Evolutionary conservation across 257 asterid genomes (phyloP).

Genomic region (Solanum stenotomum): DNA sequence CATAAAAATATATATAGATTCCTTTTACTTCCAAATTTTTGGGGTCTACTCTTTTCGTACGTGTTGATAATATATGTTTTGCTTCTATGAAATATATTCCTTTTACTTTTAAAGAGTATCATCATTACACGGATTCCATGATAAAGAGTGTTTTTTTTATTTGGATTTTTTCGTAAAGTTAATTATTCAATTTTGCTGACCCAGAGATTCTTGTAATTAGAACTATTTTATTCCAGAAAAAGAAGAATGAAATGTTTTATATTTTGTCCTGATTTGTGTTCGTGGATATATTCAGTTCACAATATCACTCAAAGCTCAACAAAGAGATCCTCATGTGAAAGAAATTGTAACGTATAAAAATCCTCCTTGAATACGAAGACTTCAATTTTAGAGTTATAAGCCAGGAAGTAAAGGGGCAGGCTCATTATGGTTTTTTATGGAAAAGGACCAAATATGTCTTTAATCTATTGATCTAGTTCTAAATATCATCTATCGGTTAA

Average conservation of each 20-base stretch:
- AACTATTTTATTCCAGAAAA: neutral
- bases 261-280: neutral
- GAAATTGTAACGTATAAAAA: neutral
- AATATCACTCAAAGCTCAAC: neutral
- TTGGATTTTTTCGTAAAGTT: neutral
- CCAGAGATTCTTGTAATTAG: neutral
- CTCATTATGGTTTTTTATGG: neutral
- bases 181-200: neutral
- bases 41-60: neutral
- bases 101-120: neutral
- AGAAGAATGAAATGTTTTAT: neutral
- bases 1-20: neutral
- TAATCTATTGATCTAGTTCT: neutral
- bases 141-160: neutral
- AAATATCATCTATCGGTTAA: neutral
- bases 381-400: neutral
- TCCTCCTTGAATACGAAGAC: neutral
- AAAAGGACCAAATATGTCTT: neutral
- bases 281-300: neutral
- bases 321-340: neutral
- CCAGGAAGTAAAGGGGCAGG: neutral
- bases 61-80: neutral
- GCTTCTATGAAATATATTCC: constrained; percentile 1
- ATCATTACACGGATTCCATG: constrained; percentile 8
- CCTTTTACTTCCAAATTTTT: neutral